Conservation (phyloP, 1,284 basidiomycete species). For the Cryptococcus wingfieldii region DNA sequence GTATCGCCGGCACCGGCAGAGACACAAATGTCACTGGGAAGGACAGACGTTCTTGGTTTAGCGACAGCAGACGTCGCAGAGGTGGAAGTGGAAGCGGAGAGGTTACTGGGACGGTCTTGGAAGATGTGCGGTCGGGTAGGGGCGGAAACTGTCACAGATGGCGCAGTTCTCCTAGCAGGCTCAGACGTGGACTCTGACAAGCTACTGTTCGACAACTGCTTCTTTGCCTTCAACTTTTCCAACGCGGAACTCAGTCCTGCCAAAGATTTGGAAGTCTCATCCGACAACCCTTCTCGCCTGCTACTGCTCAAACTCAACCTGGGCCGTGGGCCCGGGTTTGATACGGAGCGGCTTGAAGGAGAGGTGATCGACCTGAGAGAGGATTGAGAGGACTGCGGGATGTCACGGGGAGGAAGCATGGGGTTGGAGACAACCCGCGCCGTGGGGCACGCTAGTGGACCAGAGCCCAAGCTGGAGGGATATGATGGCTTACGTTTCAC, state of each 20-base stretch:
- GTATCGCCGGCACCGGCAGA: conserved; percentile 1
- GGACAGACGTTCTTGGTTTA: conserved; percentile 16
- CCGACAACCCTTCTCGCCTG: conserved; percentile 31
- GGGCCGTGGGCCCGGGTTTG: conserved; percentile 18
- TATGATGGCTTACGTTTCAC: conserved; percentile 36
- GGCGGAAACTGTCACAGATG: conserved; percentile 1
- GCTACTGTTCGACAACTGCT: not conserved
- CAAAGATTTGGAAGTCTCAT: conserved; percentile 37
- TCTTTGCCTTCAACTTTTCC: conserved; percentile 36
- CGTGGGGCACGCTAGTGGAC: conserved; percentile 31
- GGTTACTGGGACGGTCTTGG: conserved; percentile 8
- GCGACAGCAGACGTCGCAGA: not conserved
- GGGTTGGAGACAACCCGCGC: conserved; percentile 42
- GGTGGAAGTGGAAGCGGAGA: conserved; percentile 4
- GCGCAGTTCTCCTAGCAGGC: not conserved
- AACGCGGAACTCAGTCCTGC: conserved; percentile 38
- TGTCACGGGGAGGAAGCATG: conserved; percentile 12
- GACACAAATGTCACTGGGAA: conserved; percentile 1
- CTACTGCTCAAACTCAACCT: conserved; percentile 14
- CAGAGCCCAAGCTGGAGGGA: conserved; percentile 39
- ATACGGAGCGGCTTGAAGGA: conserved; percentile 19
- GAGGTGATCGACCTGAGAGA: not conserved
- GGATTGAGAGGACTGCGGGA: not conserved
- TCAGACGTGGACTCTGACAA: not conserved
- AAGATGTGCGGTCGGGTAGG: not conserved